Base-by-base conservation (phyloP, 441 rosid genomes). In the Adansonia madagascariensis region DNA sequence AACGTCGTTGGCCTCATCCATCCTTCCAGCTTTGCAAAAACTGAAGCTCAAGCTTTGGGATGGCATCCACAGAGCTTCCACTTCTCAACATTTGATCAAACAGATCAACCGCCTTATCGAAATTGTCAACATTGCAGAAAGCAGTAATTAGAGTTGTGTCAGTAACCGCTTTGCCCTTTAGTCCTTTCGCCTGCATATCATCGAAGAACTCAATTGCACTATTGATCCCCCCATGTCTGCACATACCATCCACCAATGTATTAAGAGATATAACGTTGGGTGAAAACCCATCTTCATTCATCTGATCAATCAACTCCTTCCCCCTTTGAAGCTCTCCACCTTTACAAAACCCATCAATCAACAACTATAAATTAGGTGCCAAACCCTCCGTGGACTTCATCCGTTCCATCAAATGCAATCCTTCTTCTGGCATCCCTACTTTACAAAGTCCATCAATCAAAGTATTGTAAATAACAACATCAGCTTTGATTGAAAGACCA, bases 381-480 rank as follows among this genome's bases (percentile, higher is more conserved):
- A 90, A 89, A 2, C 68, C 80, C 55, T 73, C 76, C 59, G 80
- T 86, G 73, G 52, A 77, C 78, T 79, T 93, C 97, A 93, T 89
- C 78, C 39, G 80, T 50, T 79, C 83, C 82, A 90, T 78, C 73
- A 91, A 78, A 69, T 41, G 81, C 71, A 89, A 80, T 14, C 90
- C 94, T 80, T 95, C 93, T 76, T 88, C 89, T 76, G 84, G 87
- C 85, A 91, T 91, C 77, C 97, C 97, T 10, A 85, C 90, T 75
- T 89, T 91, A 77, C 95, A 91, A 4, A 91, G 81, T 61, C 98
- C 98, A 79, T 93, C 84, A 27, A 95, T 89, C 71, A 93, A 80
- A 18, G 92, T 91, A 76, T 88, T 93, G 68, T 81, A 93, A 71
- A 83, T 90, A 70, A 90, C 77, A 52, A 74, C 69, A 85, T 95